Percentiles rank a stretch among this genome's conserved stretches.
phyloP scores from a whole-genome alignment of 306 rosid species.

The Glycyrrhiza uralensis region DNA sequence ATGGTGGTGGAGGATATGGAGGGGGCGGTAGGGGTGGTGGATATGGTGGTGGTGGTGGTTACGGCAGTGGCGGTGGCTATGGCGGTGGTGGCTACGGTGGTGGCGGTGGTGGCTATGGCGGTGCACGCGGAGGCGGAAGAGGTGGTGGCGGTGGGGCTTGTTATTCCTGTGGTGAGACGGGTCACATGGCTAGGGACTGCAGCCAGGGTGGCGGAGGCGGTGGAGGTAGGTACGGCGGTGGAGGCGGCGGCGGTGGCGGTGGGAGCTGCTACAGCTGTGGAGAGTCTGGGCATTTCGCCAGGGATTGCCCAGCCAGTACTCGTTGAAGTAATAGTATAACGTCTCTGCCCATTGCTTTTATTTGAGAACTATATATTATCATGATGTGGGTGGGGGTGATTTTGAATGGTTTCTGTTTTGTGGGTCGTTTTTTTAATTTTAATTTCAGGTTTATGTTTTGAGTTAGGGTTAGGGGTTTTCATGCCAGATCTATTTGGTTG shows the following conservation, averaged over 20 bases:
- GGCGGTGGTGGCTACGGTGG: conserved; percentile 25
- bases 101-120: background rate
- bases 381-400: background rate
- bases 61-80: conserved; percentile 10
- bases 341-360: too few relatives aligned
- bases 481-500: too few relatives aligned
- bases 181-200: conserved; percentile 42
- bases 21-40: background rate
- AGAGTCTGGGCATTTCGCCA: conserved; percentile 39
- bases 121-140: conserved; percentile 25
- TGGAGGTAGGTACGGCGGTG: background rate
- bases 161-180: conserved; percentile 35
- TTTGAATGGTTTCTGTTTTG: background rate
- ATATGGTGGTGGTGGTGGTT: background rate
- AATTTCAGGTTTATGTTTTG: background rate
- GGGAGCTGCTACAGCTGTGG: conserved; percentile 46
- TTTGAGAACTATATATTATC: too few relatives aligned
- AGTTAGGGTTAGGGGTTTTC: too few relatives aligned
- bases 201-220: conserved; percentile 28
- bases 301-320: conserved; percentile 29
- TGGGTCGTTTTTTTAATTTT: background rate
- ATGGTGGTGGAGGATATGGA: background rate
- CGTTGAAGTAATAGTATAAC: too few relatives aligned
- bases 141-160: conserved; percentile 38
- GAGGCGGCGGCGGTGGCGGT: conserved; percentile 55